These are phyloP conservation scores for Multifurca ochricompacta DNA, from an alignment of 768 basidiomycete genomes.

Conservation along the genomic window DNA sequence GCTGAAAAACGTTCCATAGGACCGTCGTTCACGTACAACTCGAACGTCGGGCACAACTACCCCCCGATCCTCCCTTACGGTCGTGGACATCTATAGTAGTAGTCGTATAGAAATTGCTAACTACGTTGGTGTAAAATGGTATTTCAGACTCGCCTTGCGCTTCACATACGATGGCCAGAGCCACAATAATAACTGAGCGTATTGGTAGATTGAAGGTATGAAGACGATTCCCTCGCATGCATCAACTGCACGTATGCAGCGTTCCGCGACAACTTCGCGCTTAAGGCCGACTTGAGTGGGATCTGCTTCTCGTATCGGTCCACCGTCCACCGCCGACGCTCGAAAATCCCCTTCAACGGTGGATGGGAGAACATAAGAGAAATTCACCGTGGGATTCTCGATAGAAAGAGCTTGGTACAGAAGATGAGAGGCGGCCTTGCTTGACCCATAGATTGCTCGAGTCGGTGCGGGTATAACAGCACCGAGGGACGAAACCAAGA, in stretches of 20 bases:
- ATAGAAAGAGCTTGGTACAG: constrained; percentile 76
- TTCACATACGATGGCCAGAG: constrained; percentile 52
- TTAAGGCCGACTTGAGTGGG: constrained; percentile 54
- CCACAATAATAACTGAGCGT: constrained; percentile 58
- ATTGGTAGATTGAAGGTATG: constrained; percentile 42
- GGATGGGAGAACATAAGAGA: constrained; percentile 54
- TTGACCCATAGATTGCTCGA: constrained; percentile 74
- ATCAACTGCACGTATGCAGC: constrained; percentile 58
- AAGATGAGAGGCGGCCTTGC: constrained; percentile 70
- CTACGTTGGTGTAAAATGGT: constrained; percentile 37
- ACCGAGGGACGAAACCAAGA: constrained; percentile 73
- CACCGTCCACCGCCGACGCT: constrained; percentile 66
- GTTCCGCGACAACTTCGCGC: constrained; percentile 48
- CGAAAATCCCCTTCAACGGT: constrained; percentile 76
- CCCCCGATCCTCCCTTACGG: neutral
- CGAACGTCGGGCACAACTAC: no score
- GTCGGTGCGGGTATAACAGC: constrained; percentile 81
- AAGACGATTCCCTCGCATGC: constrained; percentile 47
- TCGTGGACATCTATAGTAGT: neutral
- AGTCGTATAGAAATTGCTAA: neutral
- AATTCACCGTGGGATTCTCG: constrained; percentile 64
- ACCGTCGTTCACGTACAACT: no score
- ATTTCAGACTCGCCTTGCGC: constrained; percentile 51
- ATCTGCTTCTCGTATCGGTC: constrained; percentile 36
- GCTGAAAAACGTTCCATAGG: neutral